Base-by-base conservation (phyloP, 108 stramenopile species). In the Cyclostephanos invisitatus region DNA sequence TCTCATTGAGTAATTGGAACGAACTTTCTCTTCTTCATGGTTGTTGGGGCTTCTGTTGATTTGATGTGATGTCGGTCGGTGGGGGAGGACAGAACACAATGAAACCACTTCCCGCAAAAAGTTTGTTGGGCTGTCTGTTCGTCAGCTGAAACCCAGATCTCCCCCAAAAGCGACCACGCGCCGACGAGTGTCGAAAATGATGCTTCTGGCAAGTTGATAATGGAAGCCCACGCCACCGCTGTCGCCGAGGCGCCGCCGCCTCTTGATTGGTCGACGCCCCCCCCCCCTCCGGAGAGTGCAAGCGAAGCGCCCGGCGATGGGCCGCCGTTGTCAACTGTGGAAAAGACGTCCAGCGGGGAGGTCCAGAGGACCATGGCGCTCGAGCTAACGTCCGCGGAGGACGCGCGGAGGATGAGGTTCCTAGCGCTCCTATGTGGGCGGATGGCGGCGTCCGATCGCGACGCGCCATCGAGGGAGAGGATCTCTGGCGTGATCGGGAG, bases 401-500 rank as follows among this genome's bases (percentile, higher is more conserved):
- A 78, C 53, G 67, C 67, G 53, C 70, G 70, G 17, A 56, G 78
- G 48, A 78, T 78, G 78, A 67, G 53, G 10, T 78, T 78, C 44
- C 32, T 78, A 28, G 78, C 78, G 15, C 38, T 78, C 53, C 62
- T 78, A 0, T 67, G 66, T 40, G 78, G 78, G 0, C 47, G 58
- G 27, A 65, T 58, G 12, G 51, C 47, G 51, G 60, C 65, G 37
- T 28, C 64, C 7, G 5, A 28, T 0, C 8, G 4, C 4, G 14
- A 0, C 38, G 53, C 22, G n/a, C 40, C 49, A 8, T 50, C 49
- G 20, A n/a, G 24, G 24, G 20, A 53, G 24, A 14, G 24, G 24
- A 53, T 7, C 51, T 3, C 24, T 18, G 56, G 22, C 56, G 27
- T 2, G 15, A 12, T 27, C 28, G 29, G 21, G n/a, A 10, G 0